A percentile compares a stretch with the other conserved stretches of the same genome.
Evolutionary conservation across 371 early-diverging fungal species (phyloP).

Genomic region (Umbelopsis sp.): DNA sequence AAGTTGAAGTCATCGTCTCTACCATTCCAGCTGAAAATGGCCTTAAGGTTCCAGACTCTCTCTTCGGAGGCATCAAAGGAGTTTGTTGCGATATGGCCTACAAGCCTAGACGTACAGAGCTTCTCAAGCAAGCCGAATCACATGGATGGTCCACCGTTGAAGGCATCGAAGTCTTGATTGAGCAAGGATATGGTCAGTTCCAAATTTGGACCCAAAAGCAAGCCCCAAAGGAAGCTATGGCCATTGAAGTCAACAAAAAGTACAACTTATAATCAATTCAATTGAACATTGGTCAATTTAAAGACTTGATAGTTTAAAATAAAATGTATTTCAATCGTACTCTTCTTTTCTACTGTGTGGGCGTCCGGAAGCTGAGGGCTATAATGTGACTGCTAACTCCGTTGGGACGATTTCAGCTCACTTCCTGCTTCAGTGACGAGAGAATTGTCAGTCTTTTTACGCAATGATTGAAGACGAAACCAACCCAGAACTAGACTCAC

Average conservation of each 20-base stretch:
- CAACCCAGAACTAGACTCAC: conserved; percentile 56
- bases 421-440: conserved; percentile 22
- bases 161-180: conserved; percentile 88
- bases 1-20: conserved; percentile 64
- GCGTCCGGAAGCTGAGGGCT: too few species aligned
- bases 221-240: conserved; percentile 56
- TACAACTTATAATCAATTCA: conserved; percentile 36
- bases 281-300: not conserved
- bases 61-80: conserved; percentile 62
- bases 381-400: not conserved
- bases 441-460: not conserved
- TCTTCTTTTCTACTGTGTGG: not conserved
- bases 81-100: conserved; percentile 94
- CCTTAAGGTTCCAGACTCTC: conserved; percentile 54
- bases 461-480: conserved; percentile 33
- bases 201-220: conserved; percentile 71
- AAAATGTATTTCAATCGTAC: not conserved
- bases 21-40: conserved; percentile 88
- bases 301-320: not conserved
- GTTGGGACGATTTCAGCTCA: not conserved
- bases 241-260: conserved; percentile 44
- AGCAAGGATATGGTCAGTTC: conserved; percentile 91
- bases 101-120: conserved; percentile 81
- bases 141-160: conserved; percentile 77
- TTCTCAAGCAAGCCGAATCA: conserved; percentile 63